Conservation (phyloP, 495 filamentous ascomycete genomes). For the Xylaria grammica region DNA sequence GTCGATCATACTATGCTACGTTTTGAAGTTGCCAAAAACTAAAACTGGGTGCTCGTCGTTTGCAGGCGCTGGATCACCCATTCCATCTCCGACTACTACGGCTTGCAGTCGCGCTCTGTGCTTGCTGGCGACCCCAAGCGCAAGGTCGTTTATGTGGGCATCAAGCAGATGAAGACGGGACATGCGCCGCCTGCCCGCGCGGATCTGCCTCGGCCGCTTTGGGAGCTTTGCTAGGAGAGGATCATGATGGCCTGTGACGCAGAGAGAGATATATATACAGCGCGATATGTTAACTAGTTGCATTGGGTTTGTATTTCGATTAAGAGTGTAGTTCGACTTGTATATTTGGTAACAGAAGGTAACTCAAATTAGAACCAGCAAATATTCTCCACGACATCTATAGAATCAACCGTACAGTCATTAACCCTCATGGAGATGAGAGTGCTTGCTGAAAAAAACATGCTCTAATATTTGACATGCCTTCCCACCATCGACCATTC, state of each 20-base stretch:
- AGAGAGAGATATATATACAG: neutral
- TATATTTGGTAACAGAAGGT: conserved; percentile 7
- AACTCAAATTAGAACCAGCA: neutral
- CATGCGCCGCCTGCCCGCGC: conserved; percentile 29
- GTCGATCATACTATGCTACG: neutral
- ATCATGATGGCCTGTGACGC: neutral
- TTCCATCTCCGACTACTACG: conserved; percentile 91
- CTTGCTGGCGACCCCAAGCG: conserved; percentile 75
- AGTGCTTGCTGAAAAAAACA: too few species aligned
- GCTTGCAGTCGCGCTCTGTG: conserved; percentile 81
- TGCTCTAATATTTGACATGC: neutral
- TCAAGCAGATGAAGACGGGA: conserved; percentile 54
- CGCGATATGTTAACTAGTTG: conserved; percentile 7
- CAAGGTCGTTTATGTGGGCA: conserved; percentile 88
- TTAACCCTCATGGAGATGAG: neutral
- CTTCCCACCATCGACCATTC: too few species aligned
- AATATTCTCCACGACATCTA: neutral
- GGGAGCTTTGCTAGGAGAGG: conserved; percentile 59
- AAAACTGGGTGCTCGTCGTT: conserved; percentile 28
- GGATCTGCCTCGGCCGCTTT: conserved; percentile 63
- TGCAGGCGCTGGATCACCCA: conserved; percentile 90
- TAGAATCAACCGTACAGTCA: neutral
- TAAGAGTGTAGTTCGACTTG: neutral
- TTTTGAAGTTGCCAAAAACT: conserved; percentile 21
- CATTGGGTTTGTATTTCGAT: conserved; percentile 11